phyloP scores from a whole-genome alignment of 768 basidiomycete species.

The Agrocybe pediades region DNA sequence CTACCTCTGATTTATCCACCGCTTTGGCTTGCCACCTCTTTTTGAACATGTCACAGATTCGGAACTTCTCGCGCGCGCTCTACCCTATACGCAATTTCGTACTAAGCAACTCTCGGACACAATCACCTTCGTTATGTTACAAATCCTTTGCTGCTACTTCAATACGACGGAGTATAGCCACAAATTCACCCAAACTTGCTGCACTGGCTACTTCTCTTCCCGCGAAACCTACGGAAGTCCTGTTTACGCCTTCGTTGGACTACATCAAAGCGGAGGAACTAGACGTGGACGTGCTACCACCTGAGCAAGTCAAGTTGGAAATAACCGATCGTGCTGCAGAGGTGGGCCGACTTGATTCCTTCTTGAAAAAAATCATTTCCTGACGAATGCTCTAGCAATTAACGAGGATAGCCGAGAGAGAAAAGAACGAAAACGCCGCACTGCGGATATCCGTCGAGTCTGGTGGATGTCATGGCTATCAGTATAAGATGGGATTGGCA shows the following conservation, averaged over 20 bases:
- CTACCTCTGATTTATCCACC: not conserved
- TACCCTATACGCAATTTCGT: not conserved
- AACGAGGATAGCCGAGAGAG: constrained; percentile 61
- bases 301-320: constrained; percentile 52
- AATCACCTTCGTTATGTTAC: not conserved
- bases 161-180: constrained; percentile 19
- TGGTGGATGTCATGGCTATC: constrained; percentile 97
- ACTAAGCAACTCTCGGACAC: not conserved
- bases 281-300: constrained; percentile 59
- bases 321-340: constrained; percentile 79
- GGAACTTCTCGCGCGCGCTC: not conserved
- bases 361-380: not conserved
- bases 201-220: constrained; percentile 45
- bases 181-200: constrained; percentile 26
- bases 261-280: constrained; percentile 64
- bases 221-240: constrained; percentile 47
- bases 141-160: not conserved
- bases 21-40: not conserved
- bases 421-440: constrained; percentile 64
- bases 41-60: not conserved
- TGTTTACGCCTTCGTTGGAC: constrained; percentile 50
- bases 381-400: constrained; percentile 63
- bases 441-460: constrained; percentile 87
- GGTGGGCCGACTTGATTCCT: constrained; percentile 37
- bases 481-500: constrained; percentile 89